Evolutionary conservation across 2,329 filamentous ascomycete species (phyloP).

Genomic region (Parastagonospora nodorum): DNA sequence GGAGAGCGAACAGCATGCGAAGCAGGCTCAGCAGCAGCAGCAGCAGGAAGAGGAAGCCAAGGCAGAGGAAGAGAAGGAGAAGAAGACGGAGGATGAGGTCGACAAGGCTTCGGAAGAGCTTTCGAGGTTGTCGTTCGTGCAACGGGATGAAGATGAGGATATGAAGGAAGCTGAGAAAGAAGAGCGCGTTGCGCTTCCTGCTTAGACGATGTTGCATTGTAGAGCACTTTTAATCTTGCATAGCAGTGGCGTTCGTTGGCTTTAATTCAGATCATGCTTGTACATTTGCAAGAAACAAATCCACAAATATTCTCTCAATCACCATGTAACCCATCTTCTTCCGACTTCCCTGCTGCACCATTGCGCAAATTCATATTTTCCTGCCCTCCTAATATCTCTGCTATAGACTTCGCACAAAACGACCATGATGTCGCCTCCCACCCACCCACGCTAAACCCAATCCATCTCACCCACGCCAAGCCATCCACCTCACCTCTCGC

Average conservation of each 20-base stretch:
- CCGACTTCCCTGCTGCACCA: background rate
- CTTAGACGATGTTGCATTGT: background rate
- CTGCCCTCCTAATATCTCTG: background rate
- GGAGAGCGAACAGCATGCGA: slow-evolving; percentile 39
- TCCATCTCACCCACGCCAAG: slow-evolving; percentile 10
- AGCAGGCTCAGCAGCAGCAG: slow-evolving; percentile 61
- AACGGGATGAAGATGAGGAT: slow-evolving; percentile 13
- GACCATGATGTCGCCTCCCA: background rate
- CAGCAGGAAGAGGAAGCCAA: slow-evolving; percentile 44
- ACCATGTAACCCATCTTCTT: background rate
- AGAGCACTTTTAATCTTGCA: slow-evolving; percentile 10
- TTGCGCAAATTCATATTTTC: background rate
- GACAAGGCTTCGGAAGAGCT: slow-evolving; percentile 17
- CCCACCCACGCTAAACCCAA: no score
- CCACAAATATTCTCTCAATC: background rate
- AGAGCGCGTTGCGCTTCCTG: slow-evolving; percentile 14
- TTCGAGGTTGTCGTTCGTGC: slow-evolving; percentile 22
- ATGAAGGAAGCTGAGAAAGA: slow-evolving; percentile 47
- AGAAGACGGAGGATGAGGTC: background rate
- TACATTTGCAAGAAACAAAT: background rate
- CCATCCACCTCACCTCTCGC: slow-evolving; percentile 9
- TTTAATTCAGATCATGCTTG: background rate
- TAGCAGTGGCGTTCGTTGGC: slow-evolving; percentile 24
- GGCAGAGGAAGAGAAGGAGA: slow-evolving; percentile 38
- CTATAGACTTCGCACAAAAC: background rate